Conservation (phyloP, 2,329 filamentous ascomycete genomes). For the Neobulgaria alba region DNA sequence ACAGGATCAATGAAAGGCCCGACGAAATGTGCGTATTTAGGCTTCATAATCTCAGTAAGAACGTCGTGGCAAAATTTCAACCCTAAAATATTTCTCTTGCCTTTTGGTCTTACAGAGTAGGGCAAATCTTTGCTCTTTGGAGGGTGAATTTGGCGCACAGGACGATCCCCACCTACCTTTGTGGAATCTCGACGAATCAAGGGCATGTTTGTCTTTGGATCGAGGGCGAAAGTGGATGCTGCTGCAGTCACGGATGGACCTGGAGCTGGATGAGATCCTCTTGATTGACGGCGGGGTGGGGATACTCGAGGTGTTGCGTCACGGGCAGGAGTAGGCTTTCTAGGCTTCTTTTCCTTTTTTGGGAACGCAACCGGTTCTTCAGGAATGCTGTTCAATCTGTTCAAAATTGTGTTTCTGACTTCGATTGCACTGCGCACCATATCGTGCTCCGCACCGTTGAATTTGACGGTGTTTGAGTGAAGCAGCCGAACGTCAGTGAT, state of each 20-base stretch:
- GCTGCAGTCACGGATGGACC: conserved; percentile 27
- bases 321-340: conserved; percentile 28
- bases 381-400: conserved; percentile 35
- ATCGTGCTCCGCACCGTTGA: conserved; percentile 73
- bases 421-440: conserved; percentile 52
- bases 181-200: conserved; percentile 80
- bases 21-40: conserved; percentile 60
- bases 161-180: conserved; percentile 65
- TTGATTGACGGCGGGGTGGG: conserved; percentile 31
- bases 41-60: conserved; percentile 66
- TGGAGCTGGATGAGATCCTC: conserved; percentile 22
- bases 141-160: conserved; percentile 88
- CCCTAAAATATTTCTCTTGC: conserved; percentile 81
- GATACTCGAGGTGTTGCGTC: conserved; percentile 29
- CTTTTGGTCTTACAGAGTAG: conserved; percentile 66
- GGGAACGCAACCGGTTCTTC: conserved; percentile 47
- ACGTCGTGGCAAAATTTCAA: conserved; percentile 84
- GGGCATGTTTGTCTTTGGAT: conserved; percentile 63
- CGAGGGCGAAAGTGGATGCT: conserved; percentile 61
- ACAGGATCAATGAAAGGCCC: conserved; percentile 75
- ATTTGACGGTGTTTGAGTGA: conserved; percentile 66
- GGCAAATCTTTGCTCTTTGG: conserved; percentile 88
- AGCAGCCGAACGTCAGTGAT: conserved; percentile 69
- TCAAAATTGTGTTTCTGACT: conserved; percentile 52
- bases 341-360: conserved; percentile 54